Base-by-base conservation (phyloP, 495 filamentous ascomycete species). In the Cercophora newfieldiana region DNA sequence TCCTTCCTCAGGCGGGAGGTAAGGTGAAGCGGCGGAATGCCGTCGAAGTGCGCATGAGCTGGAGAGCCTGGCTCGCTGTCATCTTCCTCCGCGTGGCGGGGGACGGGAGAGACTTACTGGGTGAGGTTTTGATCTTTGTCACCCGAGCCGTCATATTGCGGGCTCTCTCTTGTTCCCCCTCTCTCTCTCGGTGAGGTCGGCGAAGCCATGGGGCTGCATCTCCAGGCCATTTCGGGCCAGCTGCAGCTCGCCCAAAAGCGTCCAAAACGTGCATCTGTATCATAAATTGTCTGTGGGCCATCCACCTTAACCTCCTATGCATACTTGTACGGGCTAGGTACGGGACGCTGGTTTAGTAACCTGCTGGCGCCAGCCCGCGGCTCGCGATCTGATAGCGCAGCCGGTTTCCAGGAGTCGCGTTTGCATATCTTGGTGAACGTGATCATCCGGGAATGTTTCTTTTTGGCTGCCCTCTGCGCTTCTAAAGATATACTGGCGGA, bases 211-310 rank as follows among this genome's bases (percentile, higher is more conserved):
- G 57, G 68, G 63, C 64, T 71, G 74, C 74, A 74, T 61, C 61
- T 31, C 48, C 37, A 61, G 31, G 28, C 71, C 69, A 65, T 65
- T 72, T 75, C 64, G 25, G 67, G 74, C 74, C 58, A 26, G 60
- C 66, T 75, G 74, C 74, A 75, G 68, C 68, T 56, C 51, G 54
- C 59, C 61, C 60, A 70, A 66, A 61, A 47, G 62, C 54, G 67
- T 64, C 63, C 65, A 59, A 61, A 73, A 71, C 66, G 63, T 70
- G 68, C 37, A 59, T 65, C 47, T 65, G 57, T 65, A 65, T 67
- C 65, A 69, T 66, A 66, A 65, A 61, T 69, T 69, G 66, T 66
- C 22, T 68, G 71, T 71, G 66, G 70, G 44, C 59, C 58, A 44
- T 48, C 58, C 31, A 25, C 37, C 3, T 44, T 44, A 44, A 59